Evolutionary conservation across 1,284 basidiomycete species (phyloP).

Genomic region (Papiliotrema fonsecae): DNA sequence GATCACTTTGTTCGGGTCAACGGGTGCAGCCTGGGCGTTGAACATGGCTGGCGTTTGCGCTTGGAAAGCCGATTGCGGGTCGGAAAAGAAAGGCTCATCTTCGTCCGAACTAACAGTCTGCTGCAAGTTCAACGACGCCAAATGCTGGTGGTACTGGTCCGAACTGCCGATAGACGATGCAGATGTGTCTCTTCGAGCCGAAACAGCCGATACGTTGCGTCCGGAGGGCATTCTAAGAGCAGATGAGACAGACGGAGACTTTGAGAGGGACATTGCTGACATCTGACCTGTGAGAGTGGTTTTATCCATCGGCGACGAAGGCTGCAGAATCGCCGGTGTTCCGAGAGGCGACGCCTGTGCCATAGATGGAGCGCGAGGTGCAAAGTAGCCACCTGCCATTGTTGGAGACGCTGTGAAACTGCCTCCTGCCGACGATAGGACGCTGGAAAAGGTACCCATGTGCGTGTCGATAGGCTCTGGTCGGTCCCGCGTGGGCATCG

Average conservation of each 20-base stretch:
- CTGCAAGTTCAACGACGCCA: not conserved
- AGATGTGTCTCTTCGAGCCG: conserved; percentile 17
- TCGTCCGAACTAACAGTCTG: conserved; percentile 23
- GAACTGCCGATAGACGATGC: conserved; percentile 12
- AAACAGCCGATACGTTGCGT: conserved; percentile 2
- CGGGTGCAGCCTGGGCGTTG: conserved; percentile 2
- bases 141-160: conserved; percentile 1
- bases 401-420: conserved; percentile 10
- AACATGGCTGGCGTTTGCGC: not conserved
- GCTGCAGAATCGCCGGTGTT: conserved; percentile 2
- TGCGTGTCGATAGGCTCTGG: conserved; percentile 18
- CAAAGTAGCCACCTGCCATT: conserved; percentile 6
- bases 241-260: not conserved
- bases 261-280: conserved; percentile 12
- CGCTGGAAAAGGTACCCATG: conserved; percentile 22
- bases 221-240: conserved; percentile 1
- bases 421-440: conserved; percentile 8
- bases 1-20: conserved; percentile 66
- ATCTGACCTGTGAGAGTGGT: conserved; percentile 21
- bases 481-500: conserved; percentile 5
- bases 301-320: conserved; percentile 17
- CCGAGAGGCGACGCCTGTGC: not conserved
- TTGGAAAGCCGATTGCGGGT: conserved; percentile 18
- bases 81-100: conserved; percentile 31
- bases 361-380: not conserved